A percentile compares a stretch with the other conserved stretches of the same genome.
Evolutionary conservation across 352 stramenopile species (phyloP).

Genomic region (Aphanomyces invadans): DNA sequence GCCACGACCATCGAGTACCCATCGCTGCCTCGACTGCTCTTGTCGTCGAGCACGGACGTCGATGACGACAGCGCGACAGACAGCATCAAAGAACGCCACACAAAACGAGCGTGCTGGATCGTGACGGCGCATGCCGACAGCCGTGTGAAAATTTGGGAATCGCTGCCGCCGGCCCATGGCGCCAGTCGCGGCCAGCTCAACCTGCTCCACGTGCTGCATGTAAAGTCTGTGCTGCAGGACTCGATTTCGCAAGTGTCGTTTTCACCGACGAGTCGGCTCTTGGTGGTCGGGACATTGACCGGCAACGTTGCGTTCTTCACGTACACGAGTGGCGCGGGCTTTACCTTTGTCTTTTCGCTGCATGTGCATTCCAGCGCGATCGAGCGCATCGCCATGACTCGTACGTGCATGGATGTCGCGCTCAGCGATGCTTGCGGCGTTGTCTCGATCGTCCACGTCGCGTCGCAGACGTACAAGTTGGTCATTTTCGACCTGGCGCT

Average conservation of each 20-base stretch:
- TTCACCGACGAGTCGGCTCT: constrained; percentile 36
- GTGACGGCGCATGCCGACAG: constrained; percentile 53
- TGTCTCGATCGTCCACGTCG: constrained; percentile 47
- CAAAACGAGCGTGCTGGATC: constrained; percentile 41
- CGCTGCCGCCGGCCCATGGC: constrained; percentile 37
- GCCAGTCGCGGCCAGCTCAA: constrained; percentile 46
- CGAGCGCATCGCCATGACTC: constrained; percentile 34
- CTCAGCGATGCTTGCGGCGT: constrained; percentile 50
- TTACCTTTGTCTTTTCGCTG: constrained; percentile 40
- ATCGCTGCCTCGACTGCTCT: constrained; percentile 8
- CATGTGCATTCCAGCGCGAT: constrained; percentile 59
- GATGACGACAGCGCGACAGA: background rate
- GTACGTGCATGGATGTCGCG: constrained; percentile 44
- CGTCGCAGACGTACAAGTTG: constrained; percentile 45
- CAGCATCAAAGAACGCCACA: constrained; percentile 21
- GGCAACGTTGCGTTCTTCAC: constrained; percentile 51
- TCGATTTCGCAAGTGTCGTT: constrained; percentile 40
- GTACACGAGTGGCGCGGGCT: constrained; percentile 29
- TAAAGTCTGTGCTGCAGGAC: constrained; percentile 31
- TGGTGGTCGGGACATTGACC: constrained; percentile 44
- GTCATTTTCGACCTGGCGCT: constrained; percentile 42
- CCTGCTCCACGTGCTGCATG: constrained; percentile 48
- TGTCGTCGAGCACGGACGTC: background rate
- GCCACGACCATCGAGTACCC: constrained; percentile 46
- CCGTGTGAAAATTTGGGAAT: constrained; percentile 54